Conservation (phyloP, 2,329 filamentous ascomycete genomes). For the Thermoascus crustaceus region DNA sequence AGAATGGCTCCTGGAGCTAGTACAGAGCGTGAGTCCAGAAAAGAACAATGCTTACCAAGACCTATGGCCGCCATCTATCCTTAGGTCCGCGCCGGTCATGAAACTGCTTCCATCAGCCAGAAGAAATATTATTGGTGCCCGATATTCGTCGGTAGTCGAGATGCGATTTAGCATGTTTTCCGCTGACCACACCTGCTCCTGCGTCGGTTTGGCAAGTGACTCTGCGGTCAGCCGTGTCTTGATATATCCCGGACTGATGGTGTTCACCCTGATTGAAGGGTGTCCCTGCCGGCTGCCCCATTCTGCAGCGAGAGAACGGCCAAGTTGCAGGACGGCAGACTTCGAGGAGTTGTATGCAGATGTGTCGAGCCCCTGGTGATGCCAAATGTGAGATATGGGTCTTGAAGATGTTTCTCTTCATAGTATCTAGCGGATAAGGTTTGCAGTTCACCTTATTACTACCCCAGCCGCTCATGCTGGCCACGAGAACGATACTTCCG, state of each 20-base stretch:
- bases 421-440: too few species aligned
- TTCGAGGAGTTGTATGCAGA: slow-evolving; percentile 40
- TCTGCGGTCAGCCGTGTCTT: slow-evolving; percentile 10
- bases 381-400: too few species aligned
- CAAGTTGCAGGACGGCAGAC: slow-evolving; percentile 38
- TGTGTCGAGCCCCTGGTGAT: slow-evolving; percentile 10
- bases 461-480: slow-evolving; percentile 15
- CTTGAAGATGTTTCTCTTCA: too few species aligned
- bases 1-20: too few species aligned
- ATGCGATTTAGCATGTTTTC: slow-evolving; percentile 18
- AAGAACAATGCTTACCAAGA: too few species aligned
- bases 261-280: slow-evolving; percentile 15
- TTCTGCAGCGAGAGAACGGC: slow-evolving; percentile 39
- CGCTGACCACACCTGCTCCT: slow-evolving; percentile 10
- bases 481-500: slow-evolving; percentile 14
- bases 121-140: slow-evolving; percentile 22
- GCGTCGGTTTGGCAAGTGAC: slow-evolving; percentile 10
- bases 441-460: slow-evolving; percentile 10
- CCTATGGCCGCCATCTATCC: too few species aligned
- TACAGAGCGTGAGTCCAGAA: too few species aligned
- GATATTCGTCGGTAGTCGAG: slow-evolving; percentile 20
- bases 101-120: slow-evolving; percentile 25
- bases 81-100: too few species aligned
- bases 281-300: slow-evolving; percentile 28
- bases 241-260: slow-evolving; percentile 16